Conservation (phyloP, 2,329 filamentous ascomycete genomes). For the Diaporthe aspalathi region DNA sequence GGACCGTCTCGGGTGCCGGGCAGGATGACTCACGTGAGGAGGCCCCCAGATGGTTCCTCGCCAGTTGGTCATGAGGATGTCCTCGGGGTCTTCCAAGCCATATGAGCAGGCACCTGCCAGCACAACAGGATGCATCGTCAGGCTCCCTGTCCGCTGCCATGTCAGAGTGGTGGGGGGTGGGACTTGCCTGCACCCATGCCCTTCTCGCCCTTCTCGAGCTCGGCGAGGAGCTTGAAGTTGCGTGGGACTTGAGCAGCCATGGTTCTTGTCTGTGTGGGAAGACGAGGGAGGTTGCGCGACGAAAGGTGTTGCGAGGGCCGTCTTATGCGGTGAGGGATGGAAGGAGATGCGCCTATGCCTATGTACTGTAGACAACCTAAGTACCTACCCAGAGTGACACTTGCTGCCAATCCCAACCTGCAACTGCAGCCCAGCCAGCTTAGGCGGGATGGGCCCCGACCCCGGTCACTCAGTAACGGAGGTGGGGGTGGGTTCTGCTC, state of each 20-base stretch:
- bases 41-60: constrained; percentile 97
- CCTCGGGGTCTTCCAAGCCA: constrained; percentile 91
- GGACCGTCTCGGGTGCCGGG: constrained; percentile 9
- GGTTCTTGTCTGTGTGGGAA: constrained; percentile 26
- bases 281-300: neutral
- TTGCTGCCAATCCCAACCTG: constrained; percentile 7
- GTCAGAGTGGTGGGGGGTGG: constrained; percentile 3
- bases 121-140: constrained; percentile 20
- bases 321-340: constrained; percentile 5
- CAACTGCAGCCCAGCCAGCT: constrained; percentile 23
- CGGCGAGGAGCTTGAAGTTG: constrained; percentile 96
- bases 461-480: constrained; percentile 23
- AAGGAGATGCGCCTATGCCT: neutral
- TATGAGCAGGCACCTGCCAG: constrained; percentile 91
- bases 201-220: constrained; percentile 99
- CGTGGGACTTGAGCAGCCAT: constrained; percentile 76
- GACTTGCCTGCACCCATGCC: constrained; percentile 85
- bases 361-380: neutral
- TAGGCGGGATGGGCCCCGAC: constrained; percentile 9
- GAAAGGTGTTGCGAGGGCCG: neutral
- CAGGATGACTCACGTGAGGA: constrained; percentile 75
- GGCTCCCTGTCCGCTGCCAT: constrained; percentile 4
- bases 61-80: constrained; percentile 98
- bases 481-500: constrained; percentile 11
- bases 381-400: neutral